phyloP scores from a whole-genome alignment of 768 basidiomycete genomes.

The Pleurotus citrinopileatus region DNA sequence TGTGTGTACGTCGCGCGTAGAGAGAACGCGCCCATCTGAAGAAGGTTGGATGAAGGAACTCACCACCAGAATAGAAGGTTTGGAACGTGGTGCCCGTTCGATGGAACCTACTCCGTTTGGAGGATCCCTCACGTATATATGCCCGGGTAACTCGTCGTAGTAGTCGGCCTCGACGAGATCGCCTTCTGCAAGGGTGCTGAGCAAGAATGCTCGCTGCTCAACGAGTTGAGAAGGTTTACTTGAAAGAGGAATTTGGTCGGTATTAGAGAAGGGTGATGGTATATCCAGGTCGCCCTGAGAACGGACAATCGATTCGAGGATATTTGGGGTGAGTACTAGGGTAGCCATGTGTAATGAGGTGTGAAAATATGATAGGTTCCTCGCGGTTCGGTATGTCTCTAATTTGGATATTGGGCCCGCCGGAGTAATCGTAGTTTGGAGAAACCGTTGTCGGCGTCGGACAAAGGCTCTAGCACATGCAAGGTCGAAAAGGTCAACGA shows the following conservation, averaged over 20 bases:
- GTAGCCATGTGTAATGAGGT: constrained; percentile 8
- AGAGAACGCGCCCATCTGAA: not conserved
- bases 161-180: not conserved
- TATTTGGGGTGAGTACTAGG: constrained; percentile 9
- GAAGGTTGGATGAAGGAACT: not conserved
- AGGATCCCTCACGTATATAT: constrained; percentile 7
- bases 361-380: constrained; percentile 4
- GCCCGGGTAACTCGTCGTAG: not conserved
- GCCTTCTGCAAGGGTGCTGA: not conserved
- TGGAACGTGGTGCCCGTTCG: not conserved
- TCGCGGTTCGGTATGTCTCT: constrained; percentile 5
- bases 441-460: constrained; percentile 7
- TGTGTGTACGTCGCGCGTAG: not conserved
- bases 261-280: not conserved
- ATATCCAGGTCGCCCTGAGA: constrained; percentile 5
- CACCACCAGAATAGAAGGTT: not conserved
- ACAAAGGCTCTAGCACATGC: constrained; percentile 7
- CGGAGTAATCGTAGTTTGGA: constrained; percentile 2
- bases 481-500: not conserved
- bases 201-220: not conserved
- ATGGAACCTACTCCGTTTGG: not conserved
- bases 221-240: not conserved
- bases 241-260: constrained; percentile 3
- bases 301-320: not conserved
- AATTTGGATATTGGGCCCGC: constrained; percentile 4